Percentiles rank a stretch among this genome's conserved stretches.
Evolutionary conservation across 108 stramenopile species (phyloP).

Genomic region (Licmophora abbreviata): DNA sequence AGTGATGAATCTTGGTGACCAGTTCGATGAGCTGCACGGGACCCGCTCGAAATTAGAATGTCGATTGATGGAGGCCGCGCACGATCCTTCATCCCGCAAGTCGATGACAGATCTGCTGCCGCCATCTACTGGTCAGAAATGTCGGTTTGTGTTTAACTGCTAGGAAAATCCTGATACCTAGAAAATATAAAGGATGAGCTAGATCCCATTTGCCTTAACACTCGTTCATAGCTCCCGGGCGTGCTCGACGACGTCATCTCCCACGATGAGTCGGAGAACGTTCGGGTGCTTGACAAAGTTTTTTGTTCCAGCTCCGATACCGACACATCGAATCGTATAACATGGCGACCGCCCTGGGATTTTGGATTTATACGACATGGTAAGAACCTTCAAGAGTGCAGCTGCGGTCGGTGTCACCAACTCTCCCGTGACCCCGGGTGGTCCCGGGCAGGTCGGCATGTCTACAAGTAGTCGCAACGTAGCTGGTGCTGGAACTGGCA

Average conservation of each 20-base stretch:
- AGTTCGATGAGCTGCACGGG: too few species aligned
- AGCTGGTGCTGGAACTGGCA: conserved; percentile 93
- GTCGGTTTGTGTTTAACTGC: too few species aligned
- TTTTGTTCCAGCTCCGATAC: conserved; percentile 89
- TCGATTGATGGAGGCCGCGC: too few species aligned
- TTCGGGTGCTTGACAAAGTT: conserved; percentile 88
- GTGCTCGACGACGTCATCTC: conserved; percentile 37
- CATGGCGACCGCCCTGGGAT: conserved; percentile 59
- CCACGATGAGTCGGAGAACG: conserved; percentile 75
- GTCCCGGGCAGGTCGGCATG: conserved; percentile 82
- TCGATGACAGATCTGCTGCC: too few species aligned
- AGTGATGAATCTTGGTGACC: too few species aligned
- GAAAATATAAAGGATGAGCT: too few species aligned
- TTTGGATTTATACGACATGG: conserved; percentile 13
- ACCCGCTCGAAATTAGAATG: too few species aligned
- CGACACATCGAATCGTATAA: conserved; percentile 54
- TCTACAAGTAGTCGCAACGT: conserved; percentile 80
- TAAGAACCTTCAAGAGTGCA: conserved; percentile 73
- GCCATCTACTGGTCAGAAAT: too few species aligned
- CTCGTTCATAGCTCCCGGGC: too few species aligned
- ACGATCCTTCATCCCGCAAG: too few species aligned
- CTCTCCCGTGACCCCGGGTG: conserved; percentile 69
- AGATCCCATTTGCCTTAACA: too few species aligned
- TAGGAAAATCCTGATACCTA: too few species aligned
- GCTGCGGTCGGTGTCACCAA: conserved; percentile 91